phyloP scores from a whole-genome alignment of 495 filamentous ascomycete species.

The Penicillium dipodomyicola region DNA sequence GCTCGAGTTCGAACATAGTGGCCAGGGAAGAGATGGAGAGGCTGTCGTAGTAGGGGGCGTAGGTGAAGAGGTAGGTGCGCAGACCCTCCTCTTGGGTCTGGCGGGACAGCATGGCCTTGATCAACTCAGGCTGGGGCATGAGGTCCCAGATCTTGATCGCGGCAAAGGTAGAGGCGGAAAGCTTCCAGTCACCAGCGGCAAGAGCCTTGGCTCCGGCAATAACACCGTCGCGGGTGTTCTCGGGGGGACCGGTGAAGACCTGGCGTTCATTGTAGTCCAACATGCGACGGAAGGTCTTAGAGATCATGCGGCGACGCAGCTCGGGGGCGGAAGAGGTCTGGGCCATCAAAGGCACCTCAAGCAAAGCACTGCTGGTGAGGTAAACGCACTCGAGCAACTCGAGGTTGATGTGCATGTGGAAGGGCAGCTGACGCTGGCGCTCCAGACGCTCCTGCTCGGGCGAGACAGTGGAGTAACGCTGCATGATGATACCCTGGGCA shows the following conservation, averaged over 20 bases:
- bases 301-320: constrained; percentile 96
- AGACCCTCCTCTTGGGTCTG: constrained; percentile 99
- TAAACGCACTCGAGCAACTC: constrained; percentile 98
- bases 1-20: constrained; percentile 89
- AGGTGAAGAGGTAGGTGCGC: constrained; percentile 98
- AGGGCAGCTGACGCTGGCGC: constrained; percentile 92
- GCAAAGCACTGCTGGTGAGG: constrained; percentile 96
- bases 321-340: constrained; percentile 95
- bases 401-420: constrained; percentile 99
- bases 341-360: constrained; percentile 95
- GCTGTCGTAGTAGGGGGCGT: constrained; percentile 98
- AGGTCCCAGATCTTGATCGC: constrained; percentile 99
- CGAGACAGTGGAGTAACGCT: constrained; percentile 89
- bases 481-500: constrained; percentile 96
- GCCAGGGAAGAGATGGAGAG: constrained; percentile 80
- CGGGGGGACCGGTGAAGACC: constrained; percentile 96
- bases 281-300: constrained; percentile 99
- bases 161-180: constrained; percentile 85
- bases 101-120: constrained; percentile 93
- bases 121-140: constrained; percentile 79
- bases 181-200: constrained; percentile 97
- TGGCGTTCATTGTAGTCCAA: constrained; percentile 99
- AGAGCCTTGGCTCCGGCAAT: constrained; percentile 98
- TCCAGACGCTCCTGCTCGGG: constrained; percentile 97
- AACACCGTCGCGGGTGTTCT: constrained; percentile 98